Base-by-base conservation (phyloP, 352 stramenopile genomes). In the Pythium sp. region DNA sequence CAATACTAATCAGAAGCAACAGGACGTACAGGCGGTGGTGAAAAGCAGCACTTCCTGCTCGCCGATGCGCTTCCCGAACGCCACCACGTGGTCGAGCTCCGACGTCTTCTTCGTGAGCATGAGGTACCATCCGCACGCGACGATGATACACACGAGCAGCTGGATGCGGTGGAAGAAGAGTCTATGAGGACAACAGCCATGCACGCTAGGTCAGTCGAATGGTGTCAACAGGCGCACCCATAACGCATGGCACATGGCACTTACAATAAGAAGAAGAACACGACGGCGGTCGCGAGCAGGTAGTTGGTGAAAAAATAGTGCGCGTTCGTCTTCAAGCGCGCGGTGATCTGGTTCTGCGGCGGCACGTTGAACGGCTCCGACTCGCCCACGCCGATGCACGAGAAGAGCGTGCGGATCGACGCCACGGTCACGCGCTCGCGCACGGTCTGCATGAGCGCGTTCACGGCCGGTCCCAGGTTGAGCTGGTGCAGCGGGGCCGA, bases 281-380 rank as follows among this genome's bases (percentile, higher is more conserved):
- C 70, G 26, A 74, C 70, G 59, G 75, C 75, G 24, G 79, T 81
- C 55, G 86, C 64, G 34, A 91, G 72, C 62, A 93, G 24, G 60
- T 93, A 93, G 70, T 93, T 93, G 71, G 80, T 85, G 64, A 91
- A 64, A 60, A 91, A 93, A 69, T 81, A 93, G 69, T 79, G 78
- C 63, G 72, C 73, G 78, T 93, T 93, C 32, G 74, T 82, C 67
- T 81, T 82, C 67, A 93, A 76, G n/a, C 83, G 83, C 69, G 64
- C 36, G 47, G 84, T 28, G 61, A 82, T 78, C 58, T 84, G 76
- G 20, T 76, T 69, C 64, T 84, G 75, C 26, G 75, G 70, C 12
- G 83, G 83, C 61, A 90, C 12, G 14, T 74, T 86, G 72, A 92
- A 91, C 36, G 85, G 83, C 62, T 76, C 62, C 41, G 72, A 74